Evolutionary conservation across 148 eudicot species (phyloP), one percentile per base, ranked within the genome.

Genomic region (Salicornia ramosissima): DNA sequence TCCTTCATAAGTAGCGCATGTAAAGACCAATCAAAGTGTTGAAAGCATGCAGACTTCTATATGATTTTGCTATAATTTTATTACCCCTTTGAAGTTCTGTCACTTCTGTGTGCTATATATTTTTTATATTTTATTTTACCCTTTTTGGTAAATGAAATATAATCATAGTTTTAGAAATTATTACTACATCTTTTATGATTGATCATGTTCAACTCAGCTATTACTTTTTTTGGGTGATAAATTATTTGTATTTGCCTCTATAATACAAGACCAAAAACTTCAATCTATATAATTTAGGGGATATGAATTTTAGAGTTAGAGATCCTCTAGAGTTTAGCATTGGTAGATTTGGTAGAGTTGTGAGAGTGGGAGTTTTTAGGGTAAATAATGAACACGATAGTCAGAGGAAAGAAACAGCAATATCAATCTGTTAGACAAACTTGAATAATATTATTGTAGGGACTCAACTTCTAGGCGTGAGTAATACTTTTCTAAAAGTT

Each of bases 1-100:
- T 50, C 30, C 10, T 39, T 75, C 22, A 69, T 69, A 53, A 75
- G 69, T 54, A 66, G 33, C 62, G 73, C 73, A 75, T 75, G 78
- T 24, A 67, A 31, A 57, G 40, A 49, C 78, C 45, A 26, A 50
- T 40, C 14, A 69, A 21, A 30, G 24, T 26, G 53, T 19, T 68
- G 9, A 52, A 63, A 24, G 52, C 61, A 69, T 69, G 73, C 52
- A 52, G 4, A 66, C 8, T 13, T 13, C 8, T 5, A 19, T 10
- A 54, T 19, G 34, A 69, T 59, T 67, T 68, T 60, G 64, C 24
- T 62, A 70, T 36, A 16, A 72, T 65, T 36, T 60, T 68, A 31
- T 30, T 56, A 56, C 30, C 49, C 30, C 47, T 54, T n/a, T 34
- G 21, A 51, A 21, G n/a, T n/a, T n/a, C n/a, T n/a, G n/a, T n/a